phyloP scores from a whole-genome alignment of 352 stramenopile genomes.

The Globisporangium perplexum region DNA sequence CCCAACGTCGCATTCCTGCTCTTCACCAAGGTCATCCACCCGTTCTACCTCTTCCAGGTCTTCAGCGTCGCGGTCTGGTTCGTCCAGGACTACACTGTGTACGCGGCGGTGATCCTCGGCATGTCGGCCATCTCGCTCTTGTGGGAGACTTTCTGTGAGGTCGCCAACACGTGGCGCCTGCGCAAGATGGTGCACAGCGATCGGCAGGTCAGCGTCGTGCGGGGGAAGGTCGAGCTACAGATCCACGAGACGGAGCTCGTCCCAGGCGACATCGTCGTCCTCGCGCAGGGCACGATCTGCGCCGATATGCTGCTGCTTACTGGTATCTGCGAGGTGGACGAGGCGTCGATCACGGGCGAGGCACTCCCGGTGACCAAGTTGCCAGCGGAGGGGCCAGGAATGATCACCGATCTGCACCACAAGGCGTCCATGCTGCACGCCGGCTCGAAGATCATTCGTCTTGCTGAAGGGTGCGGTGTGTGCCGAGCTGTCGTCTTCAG shows the following conservation, averaged over 20 bases:
- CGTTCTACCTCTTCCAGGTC: constrained; percentile 80
- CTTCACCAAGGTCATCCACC: constrained; percentile 59
- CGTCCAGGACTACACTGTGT: constrained; percentile 53
- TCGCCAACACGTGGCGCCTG: constrained; percentile 55
- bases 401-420: constrained; percentile 25
- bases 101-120: constrained; percentile 52
- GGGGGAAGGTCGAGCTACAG: constrained; percentile 30
- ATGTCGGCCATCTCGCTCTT: constrained; percentile 55
- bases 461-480: constrained; percentile 6
- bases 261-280: constrained; percentile 58
- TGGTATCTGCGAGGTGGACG: constrained; percentile 59
- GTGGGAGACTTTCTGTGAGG: constrained; percentile 62
- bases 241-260: constrained; percentile 57
- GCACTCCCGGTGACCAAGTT: constrained; percentile 73
- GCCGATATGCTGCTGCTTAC: constrained; percentile 54
- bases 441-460: constrained; percentile 27
- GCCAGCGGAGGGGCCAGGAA: constrained; percentile 7
- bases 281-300: constrained; percentile 49
- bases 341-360: constrained; percentile 68
- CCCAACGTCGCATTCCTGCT: constrained; percentile 28
- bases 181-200: constrained; percentile 43
- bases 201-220: constrained; percentile 24
- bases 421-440: constrained; percentile 52
- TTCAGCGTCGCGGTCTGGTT: constrained; percentile 65
- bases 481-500: constrained; percentile 49